Conservation (phyloP, 441 rosid species). For the Euphorbia corollata region DNA sequence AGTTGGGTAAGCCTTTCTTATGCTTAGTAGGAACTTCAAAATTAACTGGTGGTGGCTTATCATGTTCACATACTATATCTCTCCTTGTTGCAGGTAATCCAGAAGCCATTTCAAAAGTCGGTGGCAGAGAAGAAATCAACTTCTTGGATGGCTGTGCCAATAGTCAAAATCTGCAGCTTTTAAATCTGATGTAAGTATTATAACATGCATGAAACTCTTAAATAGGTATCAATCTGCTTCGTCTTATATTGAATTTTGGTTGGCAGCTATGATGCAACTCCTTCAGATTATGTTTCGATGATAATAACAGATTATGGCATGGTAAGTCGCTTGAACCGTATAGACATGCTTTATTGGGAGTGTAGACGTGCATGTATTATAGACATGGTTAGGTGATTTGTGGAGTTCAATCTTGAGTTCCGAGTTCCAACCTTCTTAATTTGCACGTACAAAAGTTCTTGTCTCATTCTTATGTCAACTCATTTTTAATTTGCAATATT, state of each 20-base stretch:
- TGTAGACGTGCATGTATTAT: not conserved
- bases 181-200: slow-evolving; percentile 55
- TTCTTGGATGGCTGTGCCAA: slow-evolving; percentile 47
- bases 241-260: slow-evolving; percentile 20
- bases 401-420: not conserved
- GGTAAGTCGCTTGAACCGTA: slow-evolving; percentile 36
- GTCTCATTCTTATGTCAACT: not conserved
- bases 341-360: too few relatives aligned
- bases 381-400: not conserved
- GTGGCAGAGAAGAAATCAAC: slow-evolving; percentile 54
- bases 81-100: slow-evolving; percentile 58
- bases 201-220: not conserved
- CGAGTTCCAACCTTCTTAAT: not conserved
- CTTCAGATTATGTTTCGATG: slow-evolving; percentile 79
- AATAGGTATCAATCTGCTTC: slow-evolving; percentile 14
- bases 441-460: not conserved
- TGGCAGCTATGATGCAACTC: slow-evolving; percentile 77
- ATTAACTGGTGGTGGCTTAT: not conserved
- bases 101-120: slow-evolving; percentile 65
- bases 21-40: not conserved
- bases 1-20: slow-evolving; percentile 53
- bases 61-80: slow-evolving; percentile 11
- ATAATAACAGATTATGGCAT: slow-evolving; percentile 88
- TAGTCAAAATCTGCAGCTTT: slow-evolving; percentile 59
- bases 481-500: not conserved